A percentile compares a stretch with the other conserved stretches of the same genome.
Conservation (phyloP, 2,329 filamentous ascomycete species). For the Exophiala spinifera region DNA sequence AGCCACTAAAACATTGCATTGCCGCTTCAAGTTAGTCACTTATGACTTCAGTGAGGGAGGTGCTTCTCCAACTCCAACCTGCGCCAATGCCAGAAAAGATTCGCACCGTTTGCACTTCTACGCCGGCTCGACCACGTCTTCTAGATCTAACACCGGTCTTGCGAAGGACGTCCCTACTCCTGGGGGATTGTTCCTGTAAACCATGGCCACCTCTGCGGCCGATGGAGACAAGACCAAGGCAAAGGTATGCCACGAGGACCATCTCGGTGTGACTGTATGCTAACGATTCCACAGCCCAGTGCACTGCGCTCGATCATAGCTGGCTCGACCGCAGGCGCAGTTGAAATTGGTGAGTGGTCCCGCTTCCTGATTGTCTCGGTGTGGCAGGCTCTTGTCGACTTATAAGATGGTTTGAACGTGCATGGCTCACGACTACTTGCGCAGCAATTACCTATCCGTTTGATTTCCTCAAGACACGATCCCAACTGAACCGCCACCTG, state of each 20-base stretch:
- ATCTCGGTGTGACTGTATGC: background rate
- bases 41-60: no score
- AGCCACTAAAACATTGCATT: background rate
- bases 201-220: slow-evolving; percentile 18
- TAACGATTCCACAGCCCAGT: slow-evolving; percentile 55
- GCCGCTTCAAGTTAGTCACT: background rate
- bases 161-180: background rate
- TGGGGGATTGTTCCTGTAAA: background rate
- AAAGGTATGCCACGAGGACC: slow-evolving; percentile 9
- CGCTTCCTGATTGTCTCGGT: background rate
- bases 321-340: slow-evolving; percentile 86
- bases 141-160: background rate
- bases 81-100: no score
- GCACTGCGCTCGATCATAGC: slow-evolving; percentile 85
- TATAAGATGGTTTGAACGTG: no score
- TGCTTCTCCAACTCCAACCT: no score
- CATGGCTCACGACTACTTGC: slow-evolving; percentile 15
- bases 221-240: slow-evolving; percentile 14
- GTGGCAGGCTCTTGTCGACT: no score
- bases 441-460: slow-evolving; percentile 87
- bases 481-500: slow-evolving; percentile 84
- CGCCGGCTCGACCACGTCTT: background rate
- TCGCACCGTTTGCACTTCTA: no score
- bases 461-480: slow-evolving; percentile 94
- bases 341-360: slow-evolving; percentile 73